Evolutionary conservation across 2,329 filamentous ascomycete species (phyloP), one percentile per base, ranked within the genome.

Genomic region (Fusarium tricinctum): DNA sequence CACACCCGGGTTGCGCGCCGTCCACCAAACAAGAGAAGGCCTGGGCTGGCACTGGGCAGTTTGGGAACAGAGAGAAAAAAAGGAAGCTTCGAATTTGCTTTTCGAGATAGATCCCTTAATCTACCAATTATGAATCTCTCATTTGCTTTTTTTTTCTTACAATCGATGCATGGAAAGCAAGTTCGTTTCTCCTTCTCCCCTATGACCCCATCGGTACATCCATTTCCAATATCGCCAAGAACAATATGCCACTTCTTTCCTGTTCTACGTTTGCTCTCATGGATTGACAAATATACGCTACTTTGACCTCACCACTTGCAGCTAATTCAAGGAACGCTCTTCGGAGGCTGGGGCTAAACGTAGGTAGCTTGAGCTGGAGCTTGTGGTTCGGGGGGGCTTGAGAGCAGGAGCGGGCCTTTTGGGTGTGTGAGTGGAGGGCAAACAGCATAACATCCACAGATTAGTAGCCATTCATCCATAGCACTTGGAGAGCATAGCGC

Each of bases 301-400:
- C 52, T 44, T 67, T 64, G 53, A 56, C 67, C 67, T 70, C 67
- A 68, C 42, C 61, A 65, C 55, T 60, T 23, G 58, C 30, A 63
- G 39, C 53, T 62, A 60, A 71, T 68, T 51, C 69, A 73, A 69
- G 63, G 62, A 49, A 72, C 67, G 61, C 53, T 70, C 47, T 44
- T 63, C 44, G 63, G 66, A 59, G 69, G 67, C 55, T 68, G 62
- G 68, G 45, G n/a, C 38, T 55, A 63, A 58, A 68, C 57, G 58
- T 35, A 67, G 43, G 66, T 60, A 59, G 63, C 55, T 52, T 58
- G 47, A 46, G 43, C 51, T 63, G 53, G 40, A 47, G 35, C 35
- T 38, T 38, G 46, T 63, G 59, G 48, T 71, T 63, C 9, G 35
- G 65, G 44, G 44, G 53, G 63, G 43, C 38, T 58, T 63, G 55